Conservation (phyloP, 768 basidiomycete species). For the Asterophora lycoperdoides region DNA sequence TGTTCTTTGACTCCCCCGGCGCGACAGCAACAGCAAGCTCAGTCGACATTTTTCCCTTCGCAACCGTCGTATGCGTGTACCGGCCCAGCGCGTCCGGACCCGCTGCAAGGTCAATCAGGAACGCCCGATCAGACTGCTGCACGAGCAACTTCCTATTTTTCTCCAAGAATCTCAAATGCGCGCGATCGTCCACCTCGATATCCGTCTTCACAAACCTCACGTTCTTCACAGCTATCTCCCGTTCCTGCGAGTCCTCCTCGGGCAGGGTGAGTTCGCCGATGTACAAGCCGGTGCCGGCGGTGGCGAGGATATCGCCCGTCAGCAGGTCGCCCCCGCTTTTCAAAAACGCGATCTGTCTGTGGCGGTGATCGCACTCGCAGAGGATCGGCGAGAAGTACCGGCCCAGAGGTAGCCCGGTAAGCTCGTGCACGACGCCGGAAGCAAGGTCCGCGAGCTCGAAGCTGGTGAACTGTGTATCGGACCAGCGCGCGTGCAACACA, state of each 20-base stretch:
- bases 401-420: conserved; percentile 58
- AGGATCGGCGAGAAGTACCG: conserved; percentile 60
- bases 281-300: conserved; percentile 60
- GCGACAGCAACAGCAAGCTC: conserved; percentile 53
- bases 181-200: conserved; percentile 37
- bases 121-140: conserved; percentile 48
- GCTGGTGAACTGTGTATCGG: conserved; percentile 54
- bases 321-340: conserved; percentile 57
- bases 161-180: conserved; percentile 57
- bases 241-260: conserved; percentile 19
- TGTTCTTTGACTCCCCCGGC: conserved; percentile 16
- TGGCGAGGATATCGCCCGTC: conserved; percentile 63
- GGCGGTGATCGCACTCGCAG: conserved; percentile 38
- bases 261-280: conserved; percentile 56
- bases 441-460: conserved; percentile 60
- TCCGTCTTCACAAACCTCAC: conserved; percentile 49
- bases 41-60: conserved; percentile 50
- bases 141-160: conserved; percentile 51
- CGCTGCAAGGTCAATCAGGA: conserved; percentile 46
- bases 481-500: conserved; percentile 67
- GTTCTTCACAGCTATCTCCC: conserved; percentile 37
- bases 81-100: conserved; percentile 44
- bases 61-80: conserved; percentile 44
- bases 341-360: conserved; percentile 56
- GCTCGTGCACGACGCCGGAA: conserved; percentile 39